These are phyloP conservation scores for Quercus berberidifolia DNA, from an alignment of 306 rosid species.

Conservation along the genomic window DNA sequence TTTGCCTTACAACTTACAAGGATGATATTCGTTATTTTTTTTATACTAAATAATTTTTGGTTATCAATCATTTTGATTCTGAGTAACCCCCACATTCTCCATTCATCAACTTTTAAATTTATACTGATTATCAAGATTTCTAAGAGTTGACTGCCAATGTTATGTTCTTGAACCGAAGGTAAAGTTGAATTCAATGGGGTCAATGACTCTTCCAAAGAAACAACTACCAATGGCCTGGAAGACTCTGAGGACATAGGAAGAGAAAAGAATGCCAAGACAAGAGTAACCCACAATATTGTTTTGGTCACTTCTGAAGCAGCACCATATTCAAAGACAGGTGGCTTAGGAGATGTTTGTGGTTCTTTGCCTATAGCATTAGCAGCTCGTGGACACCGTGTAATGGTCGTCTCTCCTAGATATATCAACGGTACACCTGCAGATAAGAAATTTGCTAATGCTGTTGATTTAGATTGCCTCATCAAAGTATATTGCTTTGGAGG, in stretches of 20 bases:
- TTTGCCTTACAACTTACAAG: neutral
- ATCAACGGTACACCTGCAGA: slow-evolving; percentile 54
- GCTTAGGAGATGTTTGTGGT: slow-evolving; percentile 94
- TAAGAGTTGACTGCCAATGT: slow-evolving; percentile 6
- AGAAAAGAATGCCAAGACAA: slow-evolving; percentile 28
- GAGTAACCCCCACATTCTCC: neutral
- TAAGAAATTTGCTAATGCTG: slow-evolving; percentile 37
- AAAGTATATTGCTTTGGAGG: slow-evolving; percentile 56
- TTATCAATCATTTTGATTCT: neutral
- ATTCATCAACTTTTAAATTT: slow-evolving; percentile 16
- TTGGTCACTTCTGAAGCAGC: slow-evolving; percentile 83
- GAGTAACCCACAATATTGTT: slow-evolving; percentile 40
- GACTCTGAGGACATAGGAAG: slow-evolving; percentile 21
- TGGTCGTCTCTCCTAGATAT: slow-evolving; percentile 87
- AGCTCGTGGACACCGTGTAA: slow-evolving; percentile 78
- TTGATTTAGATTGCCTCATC: slow-evolving; percentile 30
- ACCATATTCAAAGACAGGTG: slow-evolving; percentile 90
- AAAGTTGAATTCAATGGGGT: slow-evolving; percentile 3
- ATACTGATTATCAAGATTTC: neutral
- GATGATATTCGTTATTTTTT: neutral
- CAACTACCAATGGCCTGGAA: slow-evolving; percentile 7
- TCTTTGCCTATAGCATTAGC: slow-evolving; percentile 82
- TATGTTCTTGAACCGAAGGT: slow-evolving; percentile 22
- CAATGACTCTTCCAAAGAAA: slow-evolving; percentile 11
- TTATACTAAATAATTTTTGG: too few species aligned